phyloP scores from a whole-genome alignment of 2,329 filamentous ascomycete species.

The Hortaea werneckii region DNA sequence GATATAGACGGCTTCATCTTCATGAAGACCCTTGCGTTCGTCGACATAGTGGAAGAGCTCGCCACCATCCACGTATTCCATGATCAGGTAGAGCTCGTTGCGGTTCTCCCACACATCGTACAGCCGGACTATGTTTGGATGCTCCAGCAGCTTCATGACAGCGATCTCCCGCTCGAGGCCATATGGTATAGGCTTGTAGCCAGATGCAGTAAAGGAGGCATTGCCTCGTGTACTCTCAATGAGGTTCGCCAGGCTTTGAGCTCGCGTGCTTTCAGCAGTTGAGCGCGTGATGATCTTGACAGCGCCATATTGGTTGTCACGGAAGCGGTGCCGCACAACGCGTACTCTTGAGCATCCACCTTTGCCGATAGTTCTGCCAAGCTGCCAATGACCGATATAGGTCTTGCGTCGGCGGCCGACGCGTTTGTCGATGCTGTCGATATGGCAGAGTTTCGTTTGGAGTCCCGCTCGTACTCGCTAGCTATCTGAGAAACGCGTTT shows the following conservation, averaged over 20 bases:
- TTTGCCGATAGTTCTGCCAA: slow-evolving; percentile 80
- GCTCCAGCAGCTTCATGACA: slow-evolving; percentile 92
- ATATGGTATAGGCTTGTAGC: slow-evolving; percentile 47
- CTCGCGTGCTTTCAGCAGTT: slow-evolving; percentile 68
- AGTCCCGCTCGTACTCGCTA: slow-evolving; percentile 36
- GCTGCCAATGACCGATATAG: slow-evolving; percentile 85
- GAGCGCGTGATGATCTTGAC: slow-evolving; percentile 89
- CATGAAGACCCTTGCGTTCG: slow-evolving; percentile 58
- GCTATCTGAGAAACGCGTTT: slow-evolving; percentile 43
- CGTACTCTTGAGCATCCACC: slow-evolving; percentile 84
- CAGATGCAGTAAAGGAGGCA: slow-evolving; percentile 10
- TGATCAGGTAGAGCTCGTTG: slow-evolving; percentile 85
- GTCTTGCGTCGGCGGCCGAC: slow-evolving; percentile 44
- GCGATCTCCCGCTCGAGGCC: slow-evolving; percentile 91
- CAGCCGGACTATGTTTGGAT: slow-evolving; percentile 86
- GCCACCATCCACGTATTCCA: slow-evolving; percentile 78
- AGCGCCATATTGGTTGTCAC: slow-evolving; percentile 65
- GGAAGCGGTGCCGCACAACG: slow-evolving; percentile 65
- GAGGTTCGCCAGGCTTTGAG: slow-evolving; percentile 74
- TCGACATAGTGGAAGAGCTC: slow-evolving; percentile 86
- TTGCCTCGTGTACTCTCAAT: slow-evolving; percentile 56
- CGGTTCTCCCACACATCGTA: slow-evolving; percentile 98
- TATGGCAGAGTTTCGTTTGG: slow-evolving; percentile 43
- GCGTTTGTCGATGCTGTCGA: slow-evolving; percentile 48
- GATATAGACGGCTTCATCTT: slow-evolving; percentile 71